Conservation (phyloP, 441 rosid genomes). For the Breynia disticha region DNA sequence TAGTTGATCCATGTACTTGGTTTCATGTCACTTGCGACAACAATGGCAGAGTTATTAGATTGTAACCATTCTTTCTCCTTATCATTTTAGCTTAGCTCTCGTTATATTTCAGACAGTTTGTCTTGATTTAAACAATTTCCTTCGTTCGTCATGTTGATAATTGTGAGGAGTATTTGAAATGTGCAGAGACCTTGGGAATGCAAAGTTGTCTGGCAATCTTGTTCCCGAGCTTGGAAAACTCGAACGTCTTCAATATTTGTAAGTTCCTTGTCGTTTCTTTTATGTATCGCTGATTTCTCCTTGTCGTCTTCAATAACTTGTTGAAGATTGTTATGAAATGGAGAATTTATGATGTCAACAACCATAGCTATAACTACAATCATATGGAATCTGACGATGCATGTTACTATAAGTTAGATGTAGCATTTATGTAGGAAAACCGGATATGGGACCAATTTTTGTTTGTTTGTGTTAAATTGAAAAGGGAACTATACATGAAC, state of each 20-base stretch:
- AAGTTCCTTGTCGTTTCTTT: conserved; percentile 14
- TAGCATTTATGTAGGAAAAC: conserved; percentile 1
- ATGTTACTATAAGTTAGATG: neutral
- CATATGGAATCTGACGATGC: too few species aligned
- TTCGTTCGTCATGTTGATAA: neutral
- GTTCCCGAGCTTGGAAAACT: conserved; percentile 62
- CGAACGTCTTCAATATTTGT: conserved; percentile 55
- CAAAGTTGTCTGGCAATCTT: conserved; percentile 48
- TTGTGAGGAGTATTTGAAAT: neutral
- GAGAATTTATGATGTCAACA: too few species aligned
- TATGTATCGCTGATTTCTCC: neutral
- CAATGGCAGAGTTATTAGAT: conserved; percentile 49
- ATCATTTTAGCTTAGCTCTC: neutral
- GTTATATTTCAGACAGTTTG: neutral
- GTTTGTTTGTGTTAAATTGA: conserved; percentile 11
- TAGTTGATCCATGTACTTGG: conserved; percentile 83
- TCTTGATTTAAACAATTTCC: neutral
- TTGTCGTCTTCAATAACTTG: too few species aligned
- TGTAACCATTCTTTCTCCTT: conserved; percentile 27
- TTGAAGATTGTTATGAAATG: too few species aligned
- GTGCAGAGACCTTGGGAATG: conserved; percentile 66
- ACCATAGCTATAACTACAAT: too few species aligned
- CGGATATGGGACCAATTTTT: neutral
- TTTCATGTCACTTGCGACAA: conserved; percentile 62
- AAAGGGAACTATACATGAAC: conserved; percentile 60